Evolutionary conservation across 2,329 filamentous ascomycete genomes (phyloP), one percentile per base, ranked within the genome.

Genomic region (Penicillium verrucosum): DNA sequence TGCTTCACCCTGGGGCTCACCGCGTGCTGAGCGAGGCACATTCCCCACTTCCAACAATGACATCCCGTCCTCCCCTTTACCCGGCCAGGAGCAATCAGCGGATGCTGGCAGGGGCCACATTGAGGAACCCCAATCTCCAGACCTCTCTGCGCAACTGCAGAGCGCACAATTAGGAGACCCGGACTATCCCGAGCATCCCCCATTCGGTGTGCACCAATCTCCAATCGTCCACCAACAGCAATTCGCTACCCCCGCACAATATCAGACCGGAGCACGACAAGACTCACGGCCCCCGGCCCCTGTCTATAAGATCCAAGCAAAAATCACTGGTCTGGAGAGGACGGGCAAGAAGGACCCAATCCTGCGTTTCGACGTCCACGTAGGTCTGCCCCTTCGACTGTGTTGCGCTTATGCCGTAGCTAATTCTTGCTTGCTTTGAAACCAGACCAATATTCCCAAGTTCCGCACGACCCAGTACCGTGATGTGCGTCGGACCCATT

Each of bases 381-480:
- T 97, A 86, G 71, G 88, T 72, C 50, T 48, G 11, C 49, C 46
- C 53, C 40, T 43, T 54, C 18, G 29, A 21, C 23, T n/a, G 53
- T 41, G 45, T 48, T 53, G 32, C 52, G 41, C 44, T n/a, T 18
- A 23, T 37, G 29, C 14, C 23, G 45, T 56, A 37, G 45, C 60
- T 60, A 27, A 61, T 47, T 38, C 14, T 34, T 42, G 21, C 40
- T 32, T 46, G 30, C 16, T 27, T 41, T 50, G 18, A 41, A 45
- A 25, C 59, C 40, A 99, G 94, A 99, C 94, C 63, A 99, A 99
- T 76, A 88, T 99, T n/a, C 92, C 93, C 51, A 93, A 93, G 66
- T 99, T 97, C 76, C 86, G 94, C 67, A 99, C 94, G 0, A 99
- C 94, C 5, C 94, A 99, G 74, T 99, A 97, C 78, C 92, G 94